Base-by-base conservation (phyloP, 352 stramenopile species). In the Phytophthora crassamura region DNA sequence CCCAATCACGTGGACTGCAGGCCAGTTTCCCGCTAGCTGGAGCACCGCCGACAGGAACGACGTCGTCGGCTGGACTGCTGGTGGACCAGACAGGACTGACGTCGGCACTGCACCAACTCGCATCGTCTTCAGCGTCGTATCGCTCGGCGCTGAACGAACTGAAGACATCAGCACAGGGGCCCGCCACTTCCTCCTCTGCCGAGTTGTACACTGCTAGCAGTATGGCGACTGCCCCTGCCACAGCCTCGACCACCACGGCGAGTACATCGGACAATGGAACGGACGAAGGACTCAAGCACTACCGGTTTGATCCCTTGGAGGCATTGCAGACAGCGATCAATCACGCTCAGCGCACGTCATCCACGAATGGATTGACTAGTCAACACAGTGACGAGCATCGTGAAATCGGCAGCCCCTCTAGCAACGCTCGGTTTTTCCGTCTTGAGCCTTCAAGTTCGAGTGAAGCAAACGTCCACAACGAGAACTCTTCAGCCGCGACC, bases 251-350 rank as follows among this genome's bases (percentile, higher is more conserved):
- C 11, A 32, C 45, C 41, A 64, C 55, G 25, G 20, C 59, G 14
- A 59, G 62, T 0, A 56, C 60, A 22, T 58, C 51, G 11, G 61
- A 40, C 33, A 43, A 42, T 16, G 36, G 8, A 33, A n/a, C 35
- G 11, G 38, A 18, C 33, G 50, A 34, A 49, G 42, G 57, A 25
- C 16, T 66, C 14, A 52, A 64, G 25, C 50, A 56, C 18, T 89
- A 90, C 58, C 67, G 60, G 3, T 90, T 90, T 52, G 78, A 92
- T 18, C 79, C 81, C 20, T 74, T 93, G 34, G 74, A 72, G 40
- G 82, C 82, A 28, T 67, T 90, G 22, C 84, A 93, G 48, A 85
- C 74, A 32, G 76, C 74, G 12, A 88, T 86, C 58, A 72, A 82
- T 39, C 72, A 75, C 48, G 76, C 77, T 35, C 64, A 72, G 33